Conservation (phyloP, 108 stramenopile genomes). For the Nitzschia sp. region DNA sequence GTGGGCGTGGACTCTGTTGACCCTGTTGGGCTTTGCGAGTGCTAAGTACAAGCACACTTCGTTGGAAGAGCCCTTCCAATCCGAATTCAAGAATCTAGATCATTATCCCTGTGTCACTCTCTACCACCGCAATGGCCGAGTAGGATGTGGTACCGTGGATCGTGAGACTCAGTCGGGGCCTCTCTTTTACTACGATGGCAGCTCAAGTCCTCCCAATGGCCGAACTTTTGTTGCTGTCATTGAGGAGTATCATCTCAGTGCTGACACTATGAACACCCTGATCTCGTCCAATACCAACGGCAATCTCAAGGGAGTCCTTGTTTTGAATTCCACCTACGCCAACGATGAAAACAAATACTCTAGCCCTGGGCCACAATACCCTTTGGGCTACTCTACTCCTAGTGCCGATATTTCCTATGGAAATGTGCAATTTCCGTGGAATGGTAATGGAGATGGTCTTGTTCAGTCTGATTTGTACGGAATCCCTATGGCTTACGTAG, state of each 20-base stretch:
- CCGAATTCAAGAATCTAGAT: slow-evolving; percentile 46
- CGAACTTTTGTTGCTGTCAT: slow-evolving; percentile 69
- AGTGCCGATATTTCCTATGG: slow-evolving; percentile 52
- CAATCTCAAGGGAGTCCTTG: slow-evolving; percentile 69
- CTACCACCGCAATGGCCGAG: slow-evolving; percentile 70
- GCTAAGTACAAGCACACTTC: slow-evolving; percentile 14
- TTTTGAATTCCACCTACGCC: slow-evolving; percentile 49
- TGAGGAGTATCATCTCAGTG: slow-evolving; percentile 58
- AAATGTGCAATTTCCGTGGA: slow-evolving; percentile 70
- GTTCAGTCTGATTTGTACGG: slow-evolving; percentile 62
- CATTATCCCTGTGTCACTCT: slow-evolving; percentile 72
- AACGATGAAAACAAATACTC: slow-evolving; percentile 22
- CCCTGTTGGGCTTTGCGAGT: not conserved
- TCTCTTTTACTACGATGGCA: slow-evolving; percentile 50
- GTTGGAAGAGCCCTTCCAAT: slow-evolving; percentile 64
- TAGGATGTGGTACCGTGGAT: slow-evolving; percentile 75
- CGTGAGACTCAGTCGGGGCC: slow-evolving; percentile 54
- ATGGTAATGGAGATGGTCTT: slow-evolving; percentile 62
- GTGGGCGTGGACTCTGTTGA: not conserved
- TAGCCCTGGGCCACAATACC: slow-evolving; percentile 60
- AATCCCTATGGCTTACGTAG: slow-evolving; percentile 69
- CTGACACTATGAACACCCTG: slow-evolving; percentile 41
- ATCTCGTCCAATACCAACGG: slow-evolving; percentile 39
- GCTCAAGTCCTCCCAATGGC: slow-evolving; percentile 17
- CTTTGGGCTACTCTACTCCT: slow-evolving; percentile 72